Conservation (phyloP, 176 grass and related monocot genomes). For the Carex pumila region DNA sequence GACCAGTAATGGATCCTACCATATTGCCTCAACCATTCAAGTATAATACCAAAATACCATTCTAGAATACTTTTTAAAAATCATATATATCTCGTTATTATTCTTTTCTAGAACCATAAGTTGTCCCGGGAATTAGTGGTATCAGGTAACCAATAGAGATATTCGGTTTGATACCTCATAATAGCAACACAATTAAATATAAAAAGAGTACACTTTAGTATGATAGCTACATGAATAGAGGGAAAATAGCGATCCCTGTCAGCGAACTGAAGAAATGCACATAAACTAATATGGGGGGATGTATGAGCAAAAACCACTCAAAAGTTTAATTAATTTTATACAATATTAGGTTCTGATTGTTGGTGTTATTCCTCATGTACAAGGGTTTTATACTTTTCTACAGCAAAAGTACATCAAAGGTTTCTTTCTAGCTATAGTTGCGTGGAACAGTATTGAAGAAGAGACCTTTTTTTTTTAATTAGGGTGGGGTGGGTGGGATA, state of each 20-base stretch:
- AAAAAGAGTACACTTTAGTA: neutral
- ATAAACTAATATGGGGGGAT: neutral
- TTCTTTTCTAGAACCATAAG: neutral
- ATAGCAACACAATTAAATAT: constrained; percentile 2
- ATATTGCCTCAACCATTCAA: neutral
- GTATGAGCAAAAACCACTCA: neutral
- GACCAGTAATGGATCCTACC: neutral
- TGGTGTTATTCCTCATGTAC: neutral
- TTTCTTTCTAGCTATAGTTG: neutral
- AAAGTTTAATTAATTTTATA: neutral
- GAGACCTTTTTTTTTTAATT: neutral
- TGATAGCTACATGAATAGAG: neutral
- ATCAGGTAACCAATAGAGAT: neutral
- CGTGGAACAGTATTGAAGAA: neutral
- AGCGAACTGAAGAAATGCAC: neutral
- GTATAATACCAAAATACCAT: neutral
- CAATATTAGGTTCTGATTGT: neutral
- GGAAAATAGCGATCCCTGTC: neutral
- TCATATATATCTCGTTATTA: neutral
- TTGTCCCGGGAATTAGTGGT: neutral
- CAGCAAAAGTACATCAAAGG: neutral
- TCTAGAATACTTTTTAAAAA: neutral
- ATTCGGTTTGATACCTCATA: neutral
- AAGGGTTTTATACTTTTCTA: neutral
- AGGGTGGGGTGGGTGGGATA: neutral